Evolutionary conservation across 2,329 filamentous ascomycete genomes (phyloP), one percentile per base, ranked within the genome.

Genomic region (Alternaria incomplexa): DNA sequence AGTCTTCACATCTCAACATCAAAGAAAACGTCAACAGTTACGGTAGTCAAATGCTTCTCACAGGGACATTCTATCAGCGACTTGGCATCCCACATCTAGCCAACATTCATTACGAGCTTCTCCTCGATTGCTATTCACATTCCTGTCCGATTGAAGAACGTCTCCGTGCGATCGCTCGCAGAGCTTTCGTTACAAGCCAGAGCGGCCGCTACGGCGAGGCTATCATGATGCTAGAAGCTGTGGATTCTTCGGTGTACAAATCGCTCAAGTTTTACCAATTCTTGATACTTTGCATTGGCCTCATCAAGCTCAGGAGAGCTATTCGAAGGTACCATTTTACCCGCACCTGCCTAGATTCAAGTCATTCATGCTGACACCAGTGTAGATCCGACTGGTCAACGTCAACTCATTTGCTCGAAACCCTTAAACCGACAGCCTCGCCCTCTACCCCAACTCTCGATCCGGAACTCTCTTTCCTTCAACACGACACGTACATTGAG

Each of bases 1-100:
- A 93, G 73, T 91, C 92, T 67, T 93, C 92, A 1, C 92, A 96
- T 71, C 83, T 97, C 26, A 91, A 93, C 64, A 85, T 94, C n/a
- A 89, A 90, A 59, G 91, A 91, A 69, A 89, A 92, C 67, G 86
- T 96, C 74, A 87, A 87, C 70, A 90, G 92, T 79, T 88, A 93
- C 69, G 92, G 92, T 1, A 86, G 90, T 1, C 90, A 94, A 68
- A 85, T 93, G 63, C 85, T 93, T 3, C 85, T 97, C 45, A 86
- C 88, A 51, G 89, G 91, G 28, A 86, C 92, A 0, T 78, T 96
- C 1, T 97, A 92, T 85, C 89, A 90, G 55, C 86, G 94, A 40
- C 85, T 97, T 30, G 95, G 88, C 5, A 80, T 87, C 43, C 81
- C 82, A 9, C 84, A 88, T 68, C 79, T 89, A 69, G 85, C 91